Conservation (phyloP, 352 stramenopile species). For the Phytophthora meadii region DNA sequence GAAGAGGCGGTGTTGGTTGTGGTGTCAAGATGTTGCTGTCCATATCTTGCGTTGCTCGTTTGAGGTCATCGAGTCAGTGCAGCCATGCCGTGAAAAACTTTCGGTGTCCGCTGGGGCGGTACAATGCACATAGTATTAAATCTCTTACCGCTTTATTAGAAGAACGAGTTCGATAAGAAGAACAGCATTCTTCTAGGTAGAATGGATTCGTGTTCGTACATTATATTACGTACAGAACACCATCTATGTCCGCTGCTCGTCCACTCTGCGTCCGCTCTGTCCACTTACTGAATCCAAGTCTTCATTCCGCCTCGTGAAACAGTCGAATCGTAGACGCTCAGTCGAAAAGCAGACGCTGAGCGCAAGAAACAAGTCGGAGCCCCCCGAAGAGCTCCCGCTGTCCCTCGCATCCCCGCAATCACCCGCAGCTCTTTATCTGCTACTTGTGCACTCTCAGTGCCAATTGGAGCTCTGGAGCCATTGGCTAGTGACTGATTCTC, state of each 20-base stretch:
- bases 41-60: not conserved
- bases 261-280: slow-evolving; percentile 13
- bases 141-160: no score
- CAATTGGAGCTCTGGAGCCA: slow-evolving; percentile 29
- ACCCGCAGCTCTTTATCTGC: not conserved
- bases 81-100: not conserved
- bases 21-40: slow-evolving; percentile 1
- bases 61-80: slow-evolving; percentile 17
- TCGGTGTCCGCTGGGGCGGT: no score
- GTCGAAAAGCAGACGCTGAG: slow-evolving; percentile 40
- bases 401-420: slow-evolving; percentile 18
- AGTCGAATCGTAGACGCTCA: slow-evolving; percentile 29
- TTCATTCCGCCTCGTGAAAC: slow-evolving; percentile 22
- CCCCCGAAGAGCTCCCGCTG: slow-evolving; percentile 19
- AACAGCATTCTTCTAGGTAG: no score
- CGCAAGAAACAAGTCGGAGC: slow-evolving; percentile 23
- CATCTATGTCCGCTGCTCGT: slow-evolving; percentile 15
- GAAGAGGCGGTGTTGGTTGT: slow-evolving; percentile 26
- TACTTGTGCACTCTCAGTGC: slow-evolving; percentile 2
- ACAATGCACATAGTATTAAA: no score
- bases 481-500: slow-evolving; percentile 18
- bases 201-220: slow-evolving; percentile 4
- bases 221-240: slow-evolving; percentile 2
- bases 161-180: no score
- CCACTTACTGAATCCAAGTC: slow-evolving; percentile 27